These are phyloP conservation scores for Solanum aculeatissimum DNA, from an alignment of 305 asterid species.

Conservation along the genomic window DNA sequence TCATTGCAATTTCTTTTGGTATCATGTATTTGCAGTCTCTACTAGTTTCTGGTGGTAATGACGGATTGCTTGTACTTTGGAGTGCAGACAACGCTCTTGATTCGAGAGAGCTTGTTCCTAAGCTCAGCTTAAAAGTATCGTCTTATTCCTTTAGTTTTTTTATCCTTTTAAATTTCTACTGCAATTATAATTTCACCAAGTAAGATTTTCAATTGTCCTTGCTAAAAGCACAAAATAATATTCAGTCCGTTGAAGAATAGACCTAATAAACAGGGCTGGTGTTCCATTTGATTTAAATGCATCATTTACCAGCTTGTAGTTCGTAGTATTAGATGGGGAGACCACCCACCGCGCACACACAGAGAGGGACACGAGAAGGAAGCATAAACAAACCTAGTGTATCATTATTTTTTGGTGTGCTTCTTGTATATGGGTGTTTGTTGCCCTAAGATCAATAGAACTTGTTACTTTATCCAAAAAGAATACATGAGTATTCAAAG, in stretches of 20 bases:
- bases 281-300: background rate
- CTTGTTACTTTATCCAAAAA: background rate
- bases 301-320: background rate
- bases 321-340: background rate
- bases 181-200: background rate
- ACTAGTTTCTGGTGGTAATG: constrained; percentile 93
- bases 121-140: constrained; percentile 78
- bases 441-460: background rate
- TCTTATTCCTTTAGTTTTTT: background rate
- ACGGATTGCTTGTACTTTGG: constrained; percentile 92
- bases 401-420: background rate
- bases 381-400: background rate
- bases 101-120: constrained; percentile 95
- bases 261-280: background rate
- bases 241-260: background rate
- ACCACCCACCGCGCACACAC: background rate
- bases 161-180: background rate
- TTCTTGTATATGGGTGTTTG: background rate
- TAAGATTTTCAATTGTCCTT: background rate
- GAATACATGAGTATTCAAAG: background rate
- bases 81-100: constrained; percentile 92
- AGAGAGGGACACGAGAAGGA: background rate
- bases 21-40: constrained; percentile 52
- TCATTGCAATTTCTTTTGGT: constrained; percentile 5
- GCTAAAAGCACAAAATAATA: background rate